These are phyloP conservation scores for Metarhizium humberi DNA, from an alignment of 2,329 filamentous ascomycete genomes.

Conservation along the genomic window DNA sequence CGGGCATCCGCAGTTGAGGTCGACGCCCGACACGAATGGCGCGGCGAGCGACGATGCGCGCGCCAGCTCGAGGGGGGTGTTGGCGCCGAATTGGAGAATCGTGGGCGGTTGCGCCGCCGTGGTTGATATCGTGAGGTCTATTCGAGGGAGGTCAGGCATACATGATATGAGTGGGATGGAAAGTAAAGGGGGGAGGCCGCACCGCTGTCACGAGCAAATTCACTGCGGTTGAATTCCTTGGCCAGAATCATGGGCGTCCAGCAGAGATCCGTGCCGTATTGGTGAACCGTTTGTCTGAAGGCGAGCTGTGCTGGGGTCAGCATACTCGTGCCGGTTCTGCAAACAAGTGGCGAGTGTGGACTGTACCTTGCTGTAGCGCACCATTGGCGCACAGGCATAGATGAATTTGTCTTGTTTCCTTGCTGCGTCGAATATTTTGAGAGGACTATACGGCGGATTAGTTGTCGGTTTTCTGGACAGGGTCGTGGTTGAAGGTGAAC, in stretches of 20 bases:
- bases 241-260: slow-evolving; percentile 67
- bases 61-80: slow-evolving; percentile 49
- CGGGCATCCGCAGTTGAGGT: slow-evolving; percentile 66
- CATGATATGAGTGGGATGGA: background rate
- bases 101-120: slow-evolving; percentile 43
- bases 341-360: no score
- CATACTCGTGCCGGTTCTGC: background rate
- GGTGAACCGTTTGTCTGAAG: slow-evolving; percentile 57
- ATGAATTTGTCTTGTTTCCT: slow-evolving; percentile 43
- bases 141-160: background rate
- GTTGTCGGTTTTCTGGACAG: background rate
- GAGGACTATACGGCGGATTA: slow-evolving; percentile 30
- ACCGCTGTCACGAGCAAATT: slow-evolving; percentile 52
- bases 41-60: slow-evolving; percentile 53
- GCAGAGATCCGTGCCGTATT: slow-evolving; percentile 56
- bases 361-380: slow-evolving; percentile 49
- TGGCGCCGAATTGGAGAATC: slow-evolving; percentile 60
- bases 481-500: background rate
- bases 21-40: slow-evolving; percentile 54
- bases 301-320: slow-evolving; percentile 40
- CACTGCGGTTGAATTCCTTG: slow-evolving; percentile 58
- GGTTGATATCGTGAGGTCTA: slow-evolving; percentile 54
- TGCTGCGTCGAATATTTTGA: slow-evolving; percentile 49
- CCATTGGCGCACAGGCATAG: slow-evolving; percentile 58
- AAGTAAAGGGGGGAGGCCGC: slow-evolving; percentile 4